Base-by-base conservation (phyloP, 2,329 filamentous ascomycete genomes). In the Trichoderma atrobrunneum region DNA sequence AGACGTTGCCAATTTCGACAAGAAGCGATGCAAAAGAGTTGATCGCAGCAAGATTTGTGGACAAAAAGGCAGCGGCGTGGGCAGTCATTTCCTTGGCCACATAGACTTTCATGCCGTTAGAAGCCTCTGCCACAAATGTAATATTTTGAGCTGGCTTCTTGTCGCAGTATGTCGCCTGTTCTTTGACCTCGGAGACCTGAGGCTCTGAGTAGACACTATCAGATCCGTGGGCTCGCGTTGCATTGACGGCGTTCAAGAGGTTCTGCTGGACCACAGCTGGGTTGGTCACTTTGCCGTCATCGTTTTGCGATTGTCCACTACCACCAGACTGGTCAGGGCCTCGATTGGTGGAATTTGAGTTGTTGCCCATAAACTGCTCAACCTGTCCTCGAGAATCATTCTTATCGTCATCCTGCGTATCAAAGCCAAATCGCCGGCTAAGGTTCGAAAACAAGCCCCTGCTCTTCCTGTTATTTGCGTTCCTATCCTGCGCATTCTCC, bases 101-200 rank as follows among this genome's bases (percentile, higher is more conserved):
- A 78, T 94, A 95, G 43, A 97, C 87, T 73, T 92, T 91, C 81
- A 95, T 91, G 5, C 91, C 89, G 63, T 90, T 90, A 3, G 89
- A 88, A 4, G 93, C 88, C 60, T 93, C 90, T 5, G 91, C 91
- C 14, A 90, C 87, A 77, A 92, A 91, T 18, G 85, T 85, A 12
- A 97, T 89, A 80, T 97, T 90, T 72, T 94, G 89, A 1, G 89
- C 90, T 2, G 92, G 89, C 28, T 85, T 91, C 75, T 89, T 87
- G 82, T 98, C 95, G 80, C 95, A 98, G 82, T 97, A 97, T 0
- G 92, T 92, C 51, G 91, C 89, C 76, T 93, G 92, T 80, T 97
- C 94, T 78, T 92, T 92, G 75, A 97, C 90, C 65, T 91, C 84
- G 73, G 89, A 91, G 43, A 92, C 91, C 68, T 89, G 84, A 0